Evolutionary conservation across 2,329 filamentous ascomycete species (phyloP), one percentile per base, ranked within the genome.

Genomic region (Amesomyces nigricolor): DNA sequence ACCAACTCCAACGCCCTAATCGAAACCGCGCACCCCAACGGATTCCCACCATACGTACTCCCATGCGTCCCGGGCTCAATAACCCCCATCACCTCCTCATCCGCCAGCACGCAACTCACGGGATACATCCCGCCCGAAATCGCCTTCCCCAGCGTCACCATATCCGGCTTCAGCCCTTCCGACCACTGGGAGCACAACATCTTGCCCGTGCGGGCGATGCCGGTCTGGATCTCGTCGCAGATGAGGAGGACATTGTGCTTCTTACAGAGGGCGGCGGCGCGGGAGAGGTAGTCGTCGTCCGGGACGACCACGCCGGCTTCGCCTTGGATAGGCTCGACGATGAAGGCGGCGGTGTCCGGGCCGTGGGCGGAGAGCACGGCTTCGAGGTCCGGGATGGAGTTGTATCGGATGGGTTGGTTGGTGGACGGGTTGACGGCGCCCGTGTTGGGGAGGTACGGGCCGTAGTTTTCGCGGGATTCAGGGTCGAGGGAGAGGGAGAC

Each of bases 61-160:
- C 94, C 94, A 73, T 99, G 94, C 26, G 94, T 97, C 58, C 94
- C 94, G 26, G 94, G 89, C 78, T 99, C 94, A 61, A 99, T 80
- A 9, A 92, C 94, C 63, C 96, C 81, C 91, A 99, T 96, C 61
- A 97, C 79, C 55, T 96, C 91, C 74, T 87, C 91, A 66, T 85
- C 85, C 59, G 88, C 87, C 51, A 99, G 79, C 47, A 99, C 91
- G 66, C 87, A 91, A 59, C 91, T 96, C 56, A 99, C 94, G n/a
- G 94, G 94, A 75, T 99, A 99, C 87, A 97, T 94, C 72, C 94
- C 94, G 61, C 94, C 94, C 35, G 91, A 96, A 70, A 99, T 96
- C 64, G 94, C 94, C 78, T 99, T 99, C 68, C 94, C 94, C 35
- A 99, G 84, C 47, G 95, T 86, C 22, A 99, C 87, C 67, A 99